Evolutionary conservation across 257 asterid genomes (phyloP).

Genomic region (Solanum piurae): DNA sequence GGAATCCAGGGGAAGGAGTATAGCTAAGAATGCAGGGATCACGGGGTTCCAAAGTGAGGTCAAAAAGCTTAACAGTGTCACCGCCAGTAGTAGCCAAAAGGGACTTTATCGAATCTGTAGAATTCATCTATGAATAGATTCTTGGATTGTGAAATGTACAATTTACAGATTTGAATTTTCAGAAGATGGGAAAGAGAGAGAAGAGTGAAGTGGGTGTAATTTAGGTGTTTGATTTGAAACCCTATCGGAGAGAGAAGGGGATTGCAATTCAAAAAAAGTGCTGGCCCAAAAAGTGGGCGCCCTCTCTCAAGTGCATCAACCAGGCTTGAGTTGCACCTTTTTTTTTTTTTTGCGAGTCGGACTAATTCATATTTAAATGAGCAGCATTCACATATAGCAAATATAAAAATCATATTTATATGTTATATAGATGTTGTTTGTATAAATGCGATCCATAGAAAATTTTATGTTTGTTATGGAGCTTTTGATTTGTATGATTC

Average conservation of each 20-base stretch:
- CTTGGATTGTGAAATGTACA: not conserved
- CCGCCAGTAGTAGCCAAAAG: slow-evolving; percentile 80
- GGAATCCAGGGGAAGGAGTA: slow-evolving; percentile 63
- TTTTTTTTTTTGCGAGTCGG: no score
- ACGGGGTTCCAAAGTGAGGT: slow-evolving; percentile 67
- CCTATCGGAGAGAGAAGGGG: not conserved
- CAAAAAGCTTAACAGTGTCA: slow-evolving; percentile 88
- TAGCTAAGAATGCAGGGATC: slow-evolving; percentile 80
- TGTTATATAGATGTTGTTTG: no score
- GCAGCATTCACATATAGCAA: no score
- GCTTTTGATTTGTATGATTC: no score
- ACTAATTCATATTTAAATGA: no score
- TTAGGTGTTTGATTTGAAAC: slow-evolving; percentile 1
- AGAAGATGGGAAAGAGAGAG: not conserved
- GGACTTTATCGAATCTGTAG: slow-evolving; percentile 47
- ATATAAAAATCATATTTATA: no score
- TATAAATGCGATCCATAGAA: no score
- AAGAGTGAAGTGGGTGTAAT: not conserved
- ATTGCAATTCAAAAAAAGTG: slow-evolving; percentile 7
- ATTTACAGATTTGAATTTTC: not conserved
- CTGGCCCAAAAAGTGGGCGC: slow-evolving; percentile 2
- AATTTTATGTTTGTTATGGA: no score
- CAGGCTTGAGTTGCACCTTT: not conserved
- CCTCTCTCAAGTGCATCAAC: not conserved
- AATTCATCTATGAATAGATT: slow-evolving; percentile 26